A percentile compares a stretch with the other conserved stretches of the same genome.
Conservation (phyloP, 495 filamentous ascomycete genomes). For the Tuber melanosporum region DNA sequence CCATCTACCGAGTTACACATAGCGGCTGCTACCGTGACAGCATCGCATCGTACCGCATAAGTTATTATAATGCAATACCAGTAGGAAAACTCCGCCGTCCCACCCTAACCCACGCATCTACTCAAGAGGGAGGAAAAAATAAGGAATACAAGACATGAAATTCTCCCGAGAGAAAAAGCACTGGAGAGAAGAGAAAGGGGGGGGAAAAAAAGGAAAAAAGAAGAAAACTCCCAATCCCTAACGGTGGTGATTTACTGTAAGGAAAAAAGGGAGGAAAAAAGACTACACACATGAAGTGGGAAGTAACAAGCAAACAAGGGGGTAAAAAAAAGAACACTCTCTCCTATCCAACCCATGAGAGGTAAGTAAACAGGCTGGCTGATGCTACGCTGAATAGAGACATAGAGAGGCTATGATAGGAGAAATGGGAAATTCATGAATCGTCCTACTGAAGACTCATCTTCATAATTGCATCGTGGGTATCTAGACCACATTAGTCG, state of each 20-base stretch:
- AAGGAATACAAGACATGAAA: background rate
- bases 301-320: background rate
- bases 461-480: slow-evolving; percentile 90
- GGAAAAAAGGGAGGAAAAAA: background rate
- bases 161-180: background rate
- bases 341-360: background rate
- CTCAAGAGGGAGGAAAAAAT: background rate
- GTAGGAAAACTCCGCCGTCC: background rate
- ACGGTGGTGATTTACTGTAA: background rate
- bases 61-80: background rate
- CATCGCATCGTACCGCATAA: background rate
- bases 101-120: slow-evolving; percentile 6
- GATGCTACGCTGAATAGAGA: background rate
- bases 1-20: background rate
- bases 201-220: background rate
- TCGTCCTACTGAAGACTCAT: slow-evolving; percentile 76
- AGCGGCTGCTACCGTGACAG: background rate
- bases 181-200: background rate
- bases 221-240: background rate
- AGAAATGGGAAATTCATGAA: background rate
- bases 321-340: background rate
- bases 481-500: slow-evolving; percentile 50
- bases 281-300: background rate
- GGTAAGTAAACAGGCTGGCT: background rate
- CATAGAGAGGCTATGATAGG: background rate